Base-by-base conservation (phyloP, 2,329 filamentous ascomycete genomes). In the Exutisphaerella laricina region DNA sequence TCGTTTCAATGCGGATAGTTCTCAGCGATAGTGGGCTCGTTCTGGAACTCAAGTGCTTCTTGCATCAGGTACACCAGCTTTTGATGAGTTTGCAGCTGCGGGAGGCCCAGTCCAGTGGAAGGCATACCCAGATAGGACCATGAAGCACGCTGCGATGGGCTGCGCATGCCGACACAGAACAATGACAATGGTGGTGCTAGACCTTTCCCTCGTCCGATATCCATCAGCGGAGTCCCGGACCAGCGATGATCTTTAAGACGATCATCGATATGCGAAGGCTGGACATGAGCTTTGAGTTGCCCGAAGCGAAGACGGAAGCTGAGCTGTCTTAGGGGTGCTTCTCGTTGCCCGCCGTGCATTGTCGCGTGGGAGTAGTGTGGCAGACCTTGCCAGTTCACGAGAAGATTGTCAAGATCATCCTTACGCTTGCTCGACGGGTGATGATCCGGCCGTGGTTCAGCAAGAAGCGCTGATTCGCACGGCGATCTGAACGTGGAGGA, bases 401-500 rank as follows among this genome's bases (percentile, higher is more conserved):
- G 20, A 9, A 9, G 20, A 35, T 23, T 23, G 18, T 21, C 33
- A 20, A 35, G 33, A 23, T 35, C 7, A 14, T 35, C 33, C 18
- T 21, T 21, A 13, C 14, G 18, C 31, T 5, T 17, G 6, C 18
- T 35, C 17, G 23, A 20, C 33, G 20, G 33, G 14, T 35, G 33
- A 35, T 23, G 17, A 20, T 22, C 33, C 16, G 33, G n/a, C n/a
- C n/a, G n/a, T n/a, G n/a, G 16, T 23, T 17, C 18, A 20, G n/a
- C 33, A n/a, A n/a, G 33, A 13, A 22, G 13, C 9, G 33, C 33
- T 35, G 33, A 35, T 35, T 35, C 33, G 33, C 20, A 8, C 17
- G 33, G 7, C 33, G 33, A 23, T 35, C 33, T 41, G 30, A 34
- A 44, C 18, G 28, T 33, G 29, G 13, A 18, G 30, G 25, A 40